phyloP scores from a whole-genome alignment of 768 basidiomycete species.

The Podaxis sp. region DNA sequence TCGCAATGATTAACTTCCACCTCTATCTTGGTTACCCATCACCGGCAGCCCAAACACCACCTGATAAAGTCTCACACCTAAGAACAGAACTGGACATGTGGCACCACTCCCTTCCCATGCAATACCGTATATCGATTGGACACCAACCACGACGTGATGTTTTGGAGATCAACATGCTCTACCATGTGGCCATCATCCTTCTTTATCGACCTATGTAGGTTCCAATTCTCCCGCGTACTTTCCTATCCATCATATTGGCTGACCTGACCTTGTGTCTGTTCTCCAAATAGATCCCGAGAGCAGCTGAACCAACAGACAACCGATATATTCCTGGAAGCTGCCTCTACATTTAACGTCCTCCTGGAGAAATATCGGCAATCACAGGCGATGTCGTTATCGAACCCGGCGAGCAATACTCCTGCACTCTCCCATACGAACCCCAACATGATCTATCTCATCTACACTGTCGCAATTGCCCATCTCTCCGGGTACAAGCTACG shows the following conservation, averaged over 20 bases:
- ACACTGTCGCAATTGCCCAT: constrained; percentile 23
- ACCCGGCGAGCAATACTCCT: background rate
- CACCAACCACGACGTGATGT: constrained; percentile 25
- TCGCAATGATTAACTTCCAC: constrained; percentile 28
- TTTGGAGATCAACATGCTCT: constrained; percentile 30
- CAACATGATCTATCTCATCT: constrained; percentile 25
- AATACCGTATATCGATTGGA: constrained; percentile 27
- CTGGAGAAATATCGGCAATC: constrained; percentile 25
- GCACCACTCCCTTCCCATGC: constrained; percentile 25
- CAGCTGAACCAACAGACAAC: constrained; percentile 18
- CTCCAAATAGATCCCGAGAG: constrained; percentile 19
- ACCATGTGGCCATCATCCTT: constrained; percentile 28
- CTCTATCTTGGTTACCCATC: constrained; percentile 24
- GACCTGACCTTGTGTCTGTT: background rate
- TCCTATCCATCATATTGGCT: background rate
- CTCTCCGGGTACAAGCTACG: constrained; percentile 19
- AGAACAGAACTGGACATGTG: constrained; percentile 26
- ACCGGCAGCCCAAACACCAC: constrained; percentile 9
- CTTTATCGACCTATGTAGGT: constrained; percentile 27
- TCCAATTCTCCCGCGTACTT: background rate
- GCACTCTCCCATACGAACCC: constrained; percentile 22
- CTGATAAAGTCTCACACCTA: constrained; percentile 19
- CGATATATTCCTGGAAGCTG: constrained; percentile 23
- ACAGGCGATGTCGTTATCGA: constrained; percentile 2
- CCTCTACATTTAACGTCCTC: constrained; percentile 29